These are phyloP conservation scores for Iris pallida DNA, from an alignment of 116 monocot genomes.

Conservation along the genomic window DNA sequence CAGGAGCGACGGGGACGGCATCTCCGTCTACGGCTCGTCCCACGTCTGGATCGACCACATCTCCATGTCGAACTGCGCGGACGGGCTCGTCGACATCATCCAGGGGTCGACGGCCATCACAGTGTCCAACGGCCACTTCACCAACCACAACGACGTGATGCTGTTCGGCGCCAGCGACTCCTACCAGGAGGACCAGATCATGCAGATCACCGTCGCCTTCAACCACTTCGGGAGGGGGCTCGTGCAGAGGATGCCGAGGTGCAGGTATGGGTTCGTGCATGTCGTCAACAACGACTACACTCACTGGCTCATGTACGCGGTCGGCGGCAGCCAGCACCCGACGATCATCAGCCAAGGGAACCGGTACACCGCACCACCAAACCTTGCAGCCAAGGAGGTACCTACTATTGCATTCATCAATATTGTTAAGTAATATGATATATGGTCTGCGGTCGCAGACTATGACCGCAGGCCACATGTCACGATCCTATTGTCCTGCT, in stretches of 20 bases:
- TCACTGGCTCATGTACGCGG: constrained; percentile 31
- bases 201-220: constrained; percentile 31
- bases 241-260: constrained; percentile 23
- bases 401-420: no score
- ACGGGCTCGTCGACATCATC: constrained; percentile 64
- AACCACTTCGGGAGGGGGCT: constrained; percentile 29
- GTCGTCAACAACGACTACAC: constrained; percentile 3
- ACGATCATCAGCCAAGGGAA: constrained; percentile 69
- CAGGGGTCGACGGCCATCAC: constrained; percentile 63
- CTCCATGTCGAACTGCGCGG: constrained; percentile 45
- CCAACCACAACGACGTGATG: constrained; percentile 25
- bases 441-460: no score
- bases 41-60: constrained; percentile 69
- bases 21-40: constrained; percentile 40
- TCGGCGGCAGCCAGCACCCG: constrained; percentile 41
- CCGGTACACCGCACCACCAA: constrained; percentile 41
- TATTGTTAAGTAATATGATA: no score
- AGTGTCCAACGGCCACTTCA: constrained; percentile 48
- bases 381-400: constrained; percentile 11
- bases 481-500: no score
- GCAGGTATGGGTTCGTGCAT: background rate
- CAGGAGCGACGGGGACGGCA: constrained; percentile 59
- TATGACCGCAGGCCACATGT: no score
- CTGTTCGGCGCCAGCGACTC: constrained; percentile 20
- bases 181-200: background rate